Conservation (phyloP, 345 rosid genomes). For the Carallia pectinifolia region DNA sequence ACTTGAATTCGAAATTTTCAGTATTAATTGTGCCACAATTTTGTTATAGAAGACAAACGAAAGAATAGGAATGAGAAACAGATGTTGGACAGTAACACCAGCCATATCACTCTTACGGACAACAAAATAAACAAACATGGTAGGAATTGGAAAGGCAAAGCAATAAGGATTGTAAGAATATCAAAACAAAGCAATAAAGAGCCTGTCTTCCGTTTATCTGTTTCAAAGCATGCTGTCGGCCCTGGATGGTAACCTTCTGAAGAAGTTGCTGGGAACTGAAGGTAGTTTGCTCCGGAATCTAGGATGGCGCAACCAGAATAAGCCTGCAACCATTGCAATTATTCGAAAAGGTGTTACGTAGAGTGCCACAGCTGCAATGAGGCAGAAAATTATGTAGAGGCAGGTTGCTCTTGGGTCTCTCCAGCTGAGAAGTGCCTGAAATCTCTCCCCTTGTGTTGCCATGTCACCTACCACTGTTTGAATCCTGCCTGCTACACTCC, state of each 20-base stretch:
- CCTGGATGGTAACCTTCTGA: constrained; percentile 30
- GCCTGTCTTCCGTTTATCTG: not conserved
- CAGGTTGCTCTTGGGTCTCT: constrained; percentile 35
- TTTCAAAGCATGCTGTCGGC: constrained; percentile 36
- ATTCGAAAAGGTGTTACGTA: constrained; percentile 31
- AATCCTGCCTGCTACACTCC: constrained; percentile 35
- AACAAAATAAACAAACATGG: not conserved
- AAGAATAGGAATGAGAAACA: not conserved
- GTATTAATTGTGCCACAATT: too few relatives aligned
- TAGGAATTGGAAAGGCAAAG: not conserved
- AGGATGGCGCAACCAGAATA: constrained; percentile 32
- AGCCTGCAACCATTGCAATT: constrained; percentile 25
- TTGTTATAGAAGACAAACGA: not conserved
- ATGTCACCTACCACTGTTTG: constrained; percentile 36
- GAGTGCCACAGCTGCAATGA: constrained; percentile 28
- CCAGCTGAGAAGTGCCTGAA: constrained; percentile 33
- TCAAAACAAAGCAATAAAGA: not conserved
- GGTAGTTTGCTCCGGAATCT: constrained; percentile 33
- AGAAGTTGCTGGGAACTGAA: constrained; percentile 30
- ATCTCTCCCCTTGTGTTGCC: constrained; percentile 38
- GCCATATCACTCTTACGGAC: not conserved
- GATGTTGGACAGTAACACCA: not conserved
- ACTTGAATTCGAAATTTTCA: too few relatives aligned
- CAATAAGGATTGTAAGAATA: not conserved
- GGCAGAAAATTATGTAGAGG: constrained; percentile 27